These are phyloP conservation scores for Populus tremula DNA, from an alignment of 345 rosid species.

Conservation along the genomic window DNA sequence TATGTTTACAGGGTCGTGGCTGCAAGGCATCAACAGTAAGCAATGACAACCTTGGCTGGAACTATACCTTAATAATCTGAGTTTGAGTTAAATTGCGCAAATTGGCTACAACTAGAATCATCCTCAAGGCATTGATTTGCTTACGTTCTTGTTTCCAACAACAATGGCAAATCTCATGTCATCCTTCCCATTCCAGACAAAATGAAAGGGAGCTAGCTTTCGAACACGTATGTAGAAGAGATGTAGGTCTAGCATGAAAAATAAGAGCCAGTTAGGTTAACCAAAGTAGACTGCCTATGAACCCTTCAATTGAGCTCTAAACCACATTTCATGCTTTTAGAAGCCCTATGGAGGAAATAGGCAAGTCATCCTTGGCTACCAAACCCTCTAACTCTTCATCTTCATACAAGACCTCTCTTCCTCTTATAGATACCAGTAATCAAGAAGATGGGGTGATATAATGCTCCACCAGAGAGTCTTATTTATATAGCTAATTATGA, in stretches of 20 bases:
- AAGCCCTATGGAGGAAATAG: conserved; percentile 23
- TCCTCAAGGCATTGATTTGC: not conserved
- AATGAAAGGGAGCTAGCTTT: not conserved
- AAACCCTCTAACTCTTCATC: conserved; percentile 31
- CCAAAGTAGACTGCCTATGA: conserved; percentile 36
- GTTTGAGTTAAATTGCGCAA: not conserved
- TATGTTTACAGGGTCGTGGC: too few relatives aligned
- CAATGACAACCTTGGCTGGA: too few relatives aligned
- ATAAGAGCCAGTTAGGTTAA: conserved; percentile 37
- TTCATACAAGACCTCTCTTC: conserved; percentile 51
- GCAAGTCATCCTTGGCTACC: conserved; percentile 69
- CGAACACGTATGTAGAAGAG: not conserved
- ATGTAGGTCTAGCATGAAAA: conserved; percentile 23
- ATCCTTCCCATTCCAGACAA: not conserved
- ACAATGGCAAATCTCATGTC: not conserved
- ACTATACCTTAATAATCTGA: too few relatives aligned
- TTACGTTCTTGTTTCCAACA: not conserved
- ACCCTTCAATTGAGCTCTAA: not conserved
- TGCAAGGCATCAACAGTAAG: too few relatives aligned
- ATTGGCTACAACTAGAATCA: not conserved
- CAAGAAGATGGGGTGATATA: not conserved
- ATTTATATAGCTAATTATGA: conserved; percentile 27
- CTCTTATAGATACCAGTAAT: not conserved
- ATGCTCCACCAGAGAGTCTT: not conserved
- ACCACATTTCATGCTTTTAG: not conserved